Evolutionary conservation across 805 yeast genomes (phyloP), one percentile per base, ranked within the genome.

Genomic region (Candida ipomoeae): DNA sequence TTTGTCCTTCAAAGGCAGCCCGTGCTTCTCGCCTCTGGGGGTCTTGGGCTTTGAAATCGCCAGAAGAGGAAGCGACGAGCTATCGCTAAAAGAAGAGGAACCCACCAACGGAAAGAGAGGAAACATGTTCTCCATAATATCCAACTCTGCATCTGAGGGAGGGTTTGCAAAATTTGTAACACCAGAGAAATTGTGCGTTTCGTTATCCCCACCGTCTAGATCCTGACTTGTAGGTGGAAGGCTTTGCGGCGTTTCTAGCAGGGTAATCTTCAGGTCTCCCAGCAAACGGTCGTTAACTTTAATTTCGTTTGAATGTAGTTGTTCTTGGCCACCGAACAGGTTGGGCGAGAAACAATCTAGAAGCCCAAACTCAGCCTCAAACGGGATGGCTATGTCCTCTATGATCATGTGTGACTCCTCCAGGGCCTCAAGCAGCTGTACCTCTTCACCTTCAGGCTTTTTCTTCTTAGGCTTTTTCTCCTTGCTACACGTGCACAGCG

Each of bases 91-190:
- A 34, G 71, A 66, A 40, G 60, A 56, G 39, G 61, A 58, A 6
- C 77, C 78, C 15, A 73, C 70, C 49, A 73, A 60, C 3, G 78
- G 77, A 44, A 73, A 73, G 20, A 73, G 63, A 3, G 78, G 78
- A 50, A 71, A 73, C 68, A 69, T 68, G 44, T 62, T 62, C 44
- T 68, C 71, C 48, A 65, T 64, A 43, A 62, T 46, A 43, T 67
- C 70, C 46, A 64, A 53, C 39, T 62, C 65, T 1, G 59, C 54
- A 31, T 60, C 61, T 3, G 57, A 46, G 5, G 60, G 60, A 8
- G 56, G 54, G 33, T 53, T 45, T 13, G 60, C 55, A 36, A 57
- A 55, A 34, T 46, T 44, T 36, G 14, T 44, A 41, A 52, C 36
- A n/a, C 48, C 48, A 20, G 36, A 4, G 17, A 44, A 44, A 15